phyloP scores from a whole-genome alignment of 148 eudicot species.

The Arbutus unedo region DNA sequence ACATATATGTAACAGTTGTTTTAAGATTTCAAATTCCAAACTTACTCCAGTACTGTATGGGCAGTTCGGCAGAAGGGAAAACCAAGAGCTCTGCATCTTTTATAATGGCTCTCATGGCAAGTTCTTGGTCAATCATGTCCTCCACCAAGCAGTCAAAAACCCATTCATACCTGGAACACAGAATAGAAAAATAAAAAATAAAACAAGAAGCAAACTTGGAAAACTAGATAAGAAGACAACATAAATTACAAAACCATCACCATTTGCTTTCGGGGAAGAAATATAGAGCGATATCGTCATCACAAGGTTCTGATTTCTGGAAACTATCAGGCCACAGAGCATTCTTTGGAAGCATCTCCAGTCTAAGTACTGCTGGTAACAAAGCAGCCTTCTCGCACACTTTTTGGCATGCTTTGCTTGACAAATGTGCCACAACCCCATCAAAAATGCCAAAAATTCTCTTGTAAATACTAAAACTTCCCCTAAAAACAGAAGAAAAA shows the following conservation, averaged over 20 bases:
- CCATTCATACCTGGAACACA: constrained; percentile 26
- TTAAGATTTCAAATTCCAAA: neutral
- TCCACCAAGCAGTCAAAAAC: constrained; percentile 44
- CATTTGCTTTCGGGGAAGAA: constrained; percentile 44
- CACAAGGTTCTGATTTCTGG: constrained; percentile 34
- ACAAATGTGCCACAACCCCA: constrained; percentile 51
- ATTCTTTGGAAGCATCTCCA: constrained; percentile 43
- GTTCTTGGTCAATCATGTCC: constrained; percentile 46
- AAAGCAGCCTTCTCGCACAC: constrained; percentile 36
- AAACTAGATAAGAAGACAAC: neutral
- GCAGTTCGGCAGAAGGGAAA: constrained; percentile 52
- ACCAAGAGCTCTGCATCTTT: constrained; percentile 52
- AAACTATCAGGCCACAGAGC: constrained; percentile 64
- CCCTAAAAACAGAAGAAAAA: constrained; percentile 36
- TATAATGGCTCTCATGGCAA: constrained; percentile 48
- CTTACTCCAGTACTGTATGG: constrained; percentile 37
- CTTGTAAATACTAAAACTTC: constrained; percentile 34
- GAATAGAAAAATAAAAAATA: neutral
- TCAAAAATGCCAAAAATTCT: constrained; percentile 21
- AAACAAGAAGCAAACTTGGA: neutral
- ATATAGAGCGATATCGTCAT: constrained; percentile 46
- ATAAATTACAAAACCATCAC: constrained; percentile 15
- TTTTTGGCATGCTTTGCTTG: constrained; percentile 46
- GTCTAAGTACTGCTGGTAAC: constrained; percentile 28
- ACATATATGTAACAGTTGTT: neutral